Conservation (phyloP, 2,329 filamentous ascomycete genomes). For the Xylaria arbuscula region DNA sequence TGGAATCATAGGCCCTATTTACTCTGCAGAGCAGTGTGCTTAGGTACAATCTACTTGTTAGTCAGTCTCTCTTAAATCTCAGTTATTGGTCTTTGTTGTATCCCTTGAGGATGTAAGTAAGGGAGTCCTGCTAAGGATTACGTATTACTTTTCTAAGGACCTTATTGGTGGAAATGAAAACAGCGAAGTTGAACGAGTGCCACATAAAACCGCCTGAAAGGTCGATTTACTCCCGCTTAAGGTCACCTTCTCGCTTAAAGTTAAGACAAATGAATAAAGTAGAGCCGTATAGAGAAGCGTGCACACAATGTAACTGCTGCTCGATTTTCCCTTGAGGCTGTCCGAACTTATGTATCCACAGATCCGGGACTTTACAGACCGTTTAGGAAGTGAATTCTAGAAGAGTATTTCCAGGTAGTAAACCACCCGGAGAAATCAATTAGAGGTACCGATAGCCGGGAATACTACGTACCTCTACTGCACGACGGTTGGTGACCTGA, state of each 20-base stretch:
- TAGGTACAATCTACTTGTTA: neutral
- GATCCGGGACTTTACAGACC: neutral
- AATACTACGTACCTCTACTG: neutral
- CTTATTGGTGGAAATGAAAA: conserved; percentile 30
- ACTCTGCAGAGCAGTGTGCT: neutral
- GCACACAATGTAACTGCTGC: neutral
- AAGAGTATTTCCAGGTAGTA: neutral
- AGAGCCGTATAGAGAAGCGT: neutral
- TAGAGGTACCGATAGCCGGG: conserved; percentile 9
- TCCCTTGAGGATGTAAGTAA: conserved; percentile 3
- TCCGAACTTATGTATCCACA: conserved; percentile 12
- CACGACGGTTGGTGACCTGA: neutral
- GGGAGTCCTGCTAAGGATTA: conserved; percentile 1
- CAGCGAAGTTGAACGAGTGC: neutral
- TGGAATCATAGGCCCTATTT: too few species aligned
- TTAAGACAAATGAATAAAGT: neutral
- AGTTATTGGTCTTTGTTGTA: neutral
- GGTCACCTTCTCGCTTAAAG: neutral
- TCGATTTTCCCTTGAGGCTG: neutral
- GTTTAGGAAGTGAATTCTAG: conserved; percentile 5
- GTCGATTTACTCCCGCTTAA: neutral
- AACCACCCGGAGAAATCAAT: neutral
- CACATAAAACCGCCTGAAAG: neutral
- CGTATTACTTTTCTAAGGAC: neutral
- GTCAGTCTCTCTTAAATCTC: neutral